Conservation (phyloP, 2,329 filamentous ascomycete genomes). For the Alternaria longipes region DNA sequence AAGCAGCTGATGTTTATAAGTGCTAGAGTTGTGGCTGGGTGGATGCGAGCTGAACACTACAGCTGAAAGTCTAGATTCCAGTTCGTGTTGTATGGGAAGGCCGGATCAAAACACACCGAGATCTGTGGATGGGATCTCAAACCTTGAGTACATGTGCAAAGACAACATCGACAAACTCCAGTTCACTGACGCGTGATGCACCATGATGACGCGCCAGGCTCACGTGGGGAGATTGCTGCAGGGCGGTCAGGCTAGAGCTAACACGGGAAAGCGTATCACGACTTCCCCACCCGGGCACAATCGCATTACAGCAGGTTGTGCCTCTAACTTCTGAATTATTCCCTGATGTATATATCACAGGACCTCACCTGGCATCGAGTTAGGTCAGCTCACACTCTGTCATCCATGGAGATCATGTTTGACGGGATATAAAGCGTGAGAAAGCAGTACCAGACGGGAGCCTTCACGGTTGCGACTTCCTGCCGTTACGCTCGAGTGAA, state of each 20-base stretch:
- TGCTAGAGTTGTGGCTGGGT: constrained; percentile 5
- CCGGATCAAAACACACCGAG: neutral
- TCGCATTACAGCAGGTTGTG: neutral
- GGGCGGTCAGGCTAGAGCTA: constrained; percentile 10
- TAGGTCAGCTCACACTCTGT: neutral
- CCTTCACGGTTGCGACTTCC: neutral
- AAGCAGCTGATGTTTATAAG: neutral
- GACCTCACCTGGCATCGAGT: neutral
- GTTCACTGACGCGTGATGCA: constrained; percentile 14
- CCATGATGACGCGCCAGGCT: constrained; percentile 19
- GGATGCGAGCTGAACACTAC: constrained; percentile 1
- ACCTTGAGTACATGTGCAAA: neutral
- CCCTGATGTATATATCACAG: neutral
- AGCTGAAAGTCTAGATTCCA: neutral
- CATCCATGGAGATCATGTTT: neutral
- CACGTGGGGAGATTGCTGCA: constrained; percentile 9
- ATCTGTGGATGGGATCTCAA: neutral
- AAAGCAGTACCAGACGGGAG: neutral
- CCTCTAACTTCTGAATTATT: neutral
- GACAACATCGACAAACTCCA: neutral
- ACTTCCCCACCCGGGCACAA: neutral
- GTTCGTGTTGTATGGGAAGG: neutral
- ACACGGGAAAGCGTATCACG: constrained; percentile 1
- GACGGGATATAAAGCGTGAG: neutral
- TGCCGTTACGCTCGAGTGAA: neutral